A percentile compares a stretch with the other conserved stretches of the same genome.
Evolutionary conservation across 1,139 yeast species (phyloP).

Genomic region (Hansenula sp.): DNA sequence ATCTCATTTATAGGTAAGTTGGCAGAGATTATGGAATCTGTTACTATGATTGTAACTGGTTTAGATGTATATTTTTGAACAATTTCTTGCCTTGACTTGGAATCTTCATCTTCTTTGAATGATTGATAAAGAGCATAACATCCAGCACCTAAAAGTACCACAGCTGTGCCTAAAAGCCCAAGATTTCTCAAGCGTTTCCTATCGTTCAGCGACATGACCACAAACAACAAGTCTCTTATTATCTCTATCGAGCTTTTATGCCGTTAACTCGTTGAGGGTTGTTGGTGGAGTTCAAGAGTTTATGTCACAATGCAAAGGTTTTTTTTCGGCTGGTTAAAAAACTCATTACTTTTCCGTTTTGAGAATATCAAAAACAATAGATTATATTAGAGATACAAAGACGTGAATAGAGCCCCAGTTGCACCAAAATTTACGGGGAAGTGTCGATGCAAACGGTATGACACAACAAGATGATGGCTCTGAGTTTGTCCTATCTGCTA

Average conservation of each 20-base stretch:
- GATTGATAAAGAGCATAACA: conserved; percentile 6
- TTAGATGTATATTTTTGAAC: conserved; percentile 14
- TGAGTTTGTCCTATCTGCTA: conserved; percentile 17
- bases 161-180: conserved; percentile 4
- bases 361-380: conserved; percentile 1
- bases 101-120: background rate
- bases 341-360: background rate
- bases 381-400: too few species aligned
- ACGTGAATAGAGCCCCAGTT: too few species aligned
- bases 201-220: background rate
- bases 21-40: conserved; percentile 24
- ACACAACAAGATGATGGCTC: background rate
- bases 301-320: too few species aligned
- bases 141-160: conserved; percentile 8
- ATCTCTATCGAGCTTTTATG: too few species aligned
- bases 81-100: background rate
- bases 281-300: too few species aligned
- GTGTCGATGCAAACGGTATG: background rate
- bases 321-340: background rate
- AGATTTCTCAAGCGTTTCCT: background rate
- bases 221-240: background rate
- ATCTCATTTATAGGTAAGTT: conserved; percentile 23
- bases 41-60: conserved; percentile 19
- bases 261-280: too few species aligned
- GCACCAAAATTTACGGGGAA: too few species aligned